Evolutionary conservation across 139 green algal genomes (phyloP).

Genomic region (Zygnema circumcarinatum): DNA sequence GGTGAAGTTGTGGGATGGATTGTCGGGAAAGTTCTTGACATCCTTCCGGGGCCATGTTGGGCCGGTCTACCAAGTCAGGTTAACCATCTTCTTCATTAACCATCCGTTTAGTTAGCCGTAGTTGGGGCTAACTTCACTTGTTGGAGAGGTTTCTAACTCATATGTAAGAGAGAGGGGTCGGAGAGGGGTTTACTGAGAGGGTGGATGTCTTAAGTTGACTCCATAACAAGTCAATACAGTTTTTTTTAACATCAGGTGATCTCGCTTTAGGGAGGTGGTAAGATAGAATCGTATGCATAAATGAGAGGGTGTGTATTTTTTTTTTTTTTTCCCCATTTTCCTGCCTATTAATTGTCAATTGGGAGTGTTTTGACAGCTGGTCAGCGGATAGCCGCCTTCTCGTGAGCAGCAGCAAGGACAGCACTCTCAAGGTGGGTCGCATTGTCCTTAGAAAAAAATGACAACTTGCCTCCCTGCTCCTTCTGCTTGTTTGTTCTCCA

Average conservation of each 20-base stretch:
- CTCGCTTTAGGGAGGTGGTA: background rate
- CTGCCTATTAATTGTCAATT: background rate
- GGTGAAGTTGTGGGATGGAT: constrained; percentile 95
- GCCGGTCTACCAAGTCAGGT: constrained; percentile 90
- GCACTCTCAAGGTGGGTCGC: constrained; percentile 97
- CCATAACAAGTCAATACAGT: background rate
- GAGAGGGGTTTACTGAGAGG: too few species aligned
- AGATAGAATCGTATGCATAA: background rate
- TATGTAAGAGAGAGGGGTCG: too few species aligned
- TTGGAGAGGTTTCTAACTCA: too few species aligned
- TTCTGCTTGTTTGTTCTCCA: too few species aligned
- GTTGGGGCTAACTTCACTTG: background rate
- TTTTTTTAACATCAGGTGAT: background rate
- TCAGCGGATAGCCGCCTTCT: constrained; percentile 89
- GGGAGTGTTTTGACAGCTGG: constrained; percentile 75
- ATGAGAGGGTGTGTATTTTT: background rate
- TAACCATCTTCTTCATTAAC: background rate
- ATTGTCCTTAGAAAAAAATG: too few species aligned
- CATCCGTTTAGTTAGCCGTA: background rate
- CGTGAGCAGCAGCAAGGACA: constrained; percentile 93
- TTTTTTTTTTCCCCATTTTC: background rate
- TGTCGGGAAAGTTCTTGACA: constrained; percentile 88
- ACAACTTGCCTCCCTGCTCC: too few species aligned
- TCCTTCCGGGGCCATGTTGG: constrained; percentile 92
- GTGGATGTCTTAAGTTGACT: background rate